phyloP scores from a whole-genome alignment of 1,284 basidiomycete species.

The Puccinia novopanici region DNA sequence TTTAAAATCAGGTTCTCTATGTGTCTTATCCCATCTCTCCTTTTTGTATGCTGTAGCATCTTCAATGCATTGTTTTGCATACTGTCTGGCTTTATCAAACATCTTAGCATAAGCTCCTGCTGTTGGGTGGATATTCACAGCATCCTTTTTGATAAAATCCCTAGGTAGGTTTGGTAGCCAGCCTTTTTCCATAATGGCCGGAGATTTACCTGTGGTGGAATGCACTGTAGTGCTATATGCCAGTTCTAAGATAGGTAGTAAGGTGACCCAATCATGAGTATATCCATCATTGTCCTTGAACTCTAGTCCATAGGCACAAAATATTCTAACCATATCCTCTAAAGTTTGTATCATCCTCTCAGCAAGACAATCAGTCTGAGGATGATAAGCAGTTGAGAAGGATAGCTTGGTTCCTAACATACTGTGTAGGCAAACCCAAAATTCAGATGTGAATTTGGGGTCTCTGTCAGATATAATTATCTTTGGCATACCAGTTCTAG shows the following conservation, averaged over 20 bases:
- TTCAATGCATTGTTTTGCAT: too few species aligned
- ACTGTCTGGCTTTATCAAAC: too few species aligned
- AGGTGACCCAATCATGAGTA: not conserved
- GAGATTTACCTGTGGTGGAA: too few species aligned
- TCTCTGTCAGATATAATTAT: too few species aligned
- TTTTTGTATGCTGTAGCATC: too few species aligned
- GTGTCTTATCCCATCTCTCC: too few species aligned
- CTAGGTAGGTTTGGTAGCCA: too few species aligned
- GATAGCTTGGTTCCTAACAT: not conserved
- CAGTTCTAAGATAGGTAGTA: not conserved
- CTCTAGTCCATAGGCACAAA: not conserved
- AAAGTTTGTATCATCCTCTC: conserved; percentile 7
- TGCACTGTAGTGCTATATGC: not conserved
- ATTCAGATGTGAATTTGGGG: conserved; percentile 5
- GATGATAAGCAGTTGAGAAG: conserved; percentile 12
- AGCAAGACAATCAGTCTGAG: not conserved
- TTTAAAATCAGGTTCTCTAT: too few species aligned
- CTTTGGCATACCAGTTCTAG: conserved; percentile 58
- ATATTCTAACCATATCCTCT: conserved; percentile 4
- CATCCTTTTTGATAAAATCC: too few species aligned
- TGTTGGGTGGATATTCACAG: too few species aligned
- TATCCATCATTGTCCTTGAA: not conserved
- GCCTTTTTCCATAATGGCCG: not conserved
- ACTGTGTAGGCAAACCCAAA: not conserved
- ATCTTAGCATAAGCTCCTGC: too few species aligned